Base-by-base conservation (phyloP, 495 filamentous ascomycete species). In the Recurvomyces mirabilis region DNA sequence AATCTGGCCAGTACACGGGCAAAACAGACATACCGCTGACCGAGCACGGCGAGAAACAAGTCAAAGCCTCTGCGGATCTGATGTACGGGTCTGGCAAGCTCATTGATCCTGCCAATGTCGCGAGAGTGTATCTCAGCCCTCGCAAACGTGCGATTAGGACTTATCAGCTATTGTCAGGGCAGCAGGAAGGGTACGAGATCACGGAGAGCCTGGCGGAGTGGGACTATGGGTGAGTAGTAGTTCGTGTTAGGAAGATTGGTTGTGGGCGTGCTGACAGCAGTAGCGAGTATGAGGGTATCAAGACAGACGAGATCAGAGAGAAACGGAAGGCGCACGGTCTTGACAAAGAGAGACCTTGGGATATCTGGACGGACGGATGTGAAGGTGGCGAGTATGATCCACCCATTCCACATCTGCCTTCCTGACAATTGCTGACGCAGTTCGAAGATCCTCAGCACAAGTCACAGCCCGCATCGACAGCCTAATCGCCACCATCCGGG, bases 281-380 rank as follows among this genome's bases (percentile, higher is more conserved):
- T 6, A 49, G 48, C 6, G 53, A 57, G 19, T 62, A 62, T 39
- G 59, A 62, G 40, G 59, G 59, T 5, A 29, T 62, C 7, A 30
- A 50, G 36, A 43, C 38, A 19, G 31, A 28, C 4, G 48, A 62
- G 41, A 62, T 62, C 21, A 38, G 50, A 14, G 35, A 21, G 19
- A 28, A 30, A 19, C 52, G 59, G 37, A 55, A 53, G 36, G 29
- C 55, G 12, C 32, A 34, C 15, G 59, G 59, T 1, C 60, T 85
- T 22, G 75, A 80, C 51, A 36, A 26, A 11, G 66, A 75, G 40
- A 55, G 63, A 2, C 44, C 57, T 23, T 93, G 83, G 77, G 79
- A 89, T 67, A 91, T 93, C 49, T 93, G 86, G 86, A 68, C 66
- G 4, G 83, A 91, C 56, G 85, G 85, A 2, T 91, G 85, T 62